phyloP scores from a whole-genome alignment of 257 asterid species.

The Lantana camara region DNA sequence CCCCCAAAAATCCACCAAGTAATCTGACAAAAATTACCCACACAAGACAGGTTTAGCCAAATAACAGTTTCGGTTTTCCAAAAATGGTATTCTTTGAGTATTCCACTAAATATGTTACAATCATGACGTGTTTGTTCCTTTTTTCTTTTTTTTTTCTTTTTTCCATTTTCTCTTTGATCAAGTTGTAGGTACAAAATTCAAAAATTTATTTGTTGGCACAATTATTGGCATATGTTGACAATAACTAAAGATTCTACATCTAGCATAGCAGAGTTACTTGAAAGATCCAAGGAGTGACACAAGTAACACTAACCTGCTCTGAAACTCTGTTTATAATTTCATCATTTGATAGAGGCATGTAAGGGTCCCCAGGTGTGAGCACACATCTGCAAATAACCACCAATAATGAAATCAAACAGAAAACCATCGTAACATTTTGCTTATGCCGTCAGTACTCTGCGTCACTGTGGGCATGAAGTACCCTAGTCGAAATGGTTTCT shows the following conservation, averaged over 20 bases:
- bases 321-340: constrained; percentile 86
- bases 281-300: constrained; percentile 10
- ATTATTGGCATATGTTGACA: constrained; percentile 1
- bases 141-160: not conserved
- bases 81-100: not conserved
- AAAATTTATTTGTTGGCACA: not conserved
- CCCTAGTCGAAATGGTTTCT: constrained; percentile 15
- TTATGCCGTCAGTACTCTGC: constrained; percentile 7
- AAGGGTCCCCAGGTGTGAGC: constrained; percentile 98
- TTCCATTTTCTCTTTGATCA: not conserved
- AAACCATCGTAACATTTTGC: constrained; percentile 6
- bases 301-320: constrained; percentile 66
- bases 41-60: not conserved
- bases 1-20: not conserved
- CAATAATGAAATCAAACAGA: constrained; percentile 22
- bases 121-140: too few species aligned
- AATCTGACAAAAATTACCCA: not conserved
- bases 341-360: constrained; percentile 91
- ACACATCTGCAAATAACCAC: constrained; percentile 66
- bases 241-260: not conserved
- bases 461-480: constrained; percentile 6
- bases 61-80: not conserved
- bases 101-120: not conserved
- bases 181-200: not conserved
- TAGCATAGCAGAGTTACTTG: not conserved